Evolutionary conservation across 2,329 filamentous ascomycete genomes (phyloP), one percentile per base, ranked within the genome.

Genomic region (Raffaelea arxii): DNA sequence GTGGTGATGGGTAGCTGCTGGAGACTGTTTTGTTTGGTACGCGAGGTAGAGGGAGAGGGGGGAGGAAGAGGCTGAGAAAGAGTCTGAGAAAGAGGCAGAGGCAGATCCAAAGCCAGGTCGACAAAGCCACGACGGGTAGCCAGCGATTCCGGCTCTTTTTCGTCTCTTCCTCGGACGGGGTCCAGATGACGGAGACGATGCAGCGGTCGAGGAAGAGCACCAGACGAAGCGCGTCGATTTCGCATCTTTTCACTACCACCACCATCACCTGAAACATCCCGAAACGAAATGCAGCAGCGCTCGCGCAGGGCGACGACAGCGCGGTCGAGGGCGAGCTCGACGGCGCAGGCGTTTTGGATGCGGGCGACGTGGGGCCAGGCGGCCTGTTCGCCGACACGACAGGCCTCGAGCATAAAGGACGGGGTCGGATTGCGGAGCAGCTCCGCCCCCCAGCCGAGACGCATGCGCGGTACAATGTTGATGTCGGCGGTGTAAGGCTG

Each of bases 401-500:
- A 85, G 9, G 86, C 83, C 41, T 84, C 75, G 5, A 83, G 63
- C 86, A 97, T 94, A 60, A 94, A 97, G 4, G 90, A 86, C 0
- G 80, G 68, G 0, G 84, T 89, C 1, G 91, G 91, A 49, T 97
- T 97, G 52, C 76, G 83, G 39, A 97, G 70, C 23, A 96, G 80
- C 9, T 77, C 75, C 1, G 85, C 82, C 21, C 51, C 50, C 54
- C 54, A 55, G 12, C 48, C 49, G 22, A 54, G 46, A 39, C 52
- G 46, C 53, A 57, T 55, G 44, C 53, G 55, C 41, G 55, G 54
- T 41, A 57, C 18, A 46, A 97, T 95, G 39, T 89, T 97, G 59
- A 97, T 95, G 62, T 97, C 90, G 6, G 91, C 91, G 2, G 86
- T 90, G 58, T 97, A 97, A 53, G 85, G 87, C 58, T 97, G 91